Evolutionary conservation across 306 rosid genomes (phyloP).

Genomic region (Fragaria nilgerrensis): DNA sequence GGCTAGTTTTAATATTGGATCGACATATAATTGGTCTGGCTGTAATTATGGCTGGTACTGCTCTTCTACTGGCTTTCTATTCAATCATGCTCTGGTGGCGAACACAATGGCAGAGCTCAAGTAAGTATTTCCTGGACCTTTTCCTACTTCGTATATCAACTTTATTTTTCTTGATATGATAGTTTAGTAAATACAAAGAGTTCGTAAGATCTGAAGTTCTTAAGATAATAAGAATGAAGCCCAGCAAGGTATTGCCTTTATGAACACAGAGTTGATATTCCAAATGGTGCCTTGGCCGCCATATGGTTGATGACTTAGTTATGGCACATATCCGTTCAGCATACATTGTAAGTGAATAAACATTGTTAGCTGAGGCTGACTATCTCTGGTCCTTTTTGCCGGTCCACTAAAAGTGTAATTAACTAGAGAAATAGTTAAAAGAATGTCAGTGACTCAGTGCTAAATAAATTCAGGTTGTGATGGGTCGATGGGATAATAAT

Average conservation of each 20-base stretch:
- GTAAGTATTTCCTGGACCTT: constrained; percentile 50
- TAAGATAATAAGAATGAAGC: neutral
- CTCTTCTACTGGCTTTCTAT: constrained; percentile 94
- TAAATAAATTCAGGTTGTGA: neutral
- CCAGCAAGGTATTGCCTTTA: neutral
- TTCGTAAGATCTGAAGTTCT: neutral
- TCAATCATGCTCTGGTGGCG: constrained; percentile 99
- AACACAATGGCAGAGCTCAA: constrained; percentile 99
- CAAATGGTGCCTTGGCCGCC: neutral
- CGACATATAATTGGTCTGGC: constrained; percentile 97
- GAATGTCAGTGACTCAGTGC: neutral
- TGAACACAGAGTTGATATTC: constrained; percentile 1
- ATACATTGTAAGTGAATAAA: neutral
- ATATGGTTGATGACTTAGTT: constrained; percentile 8
- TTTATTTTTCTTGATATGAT: neutral
- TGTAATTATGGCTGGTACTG: constrained; percentile 97
- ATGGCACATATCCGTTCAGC: neutral
- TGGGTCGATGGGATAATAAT: neutral
- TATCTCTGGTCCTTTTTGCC: neutral
- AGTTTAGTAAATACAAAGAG: neutral
- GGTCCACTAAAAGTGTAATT: neutral
- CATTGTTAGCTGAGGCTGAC: neutral
- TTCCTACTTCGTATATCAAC: neutral
- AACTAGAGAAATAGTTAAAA: neutral
- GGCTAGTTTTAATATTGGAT: constrained; percentile 90